Percentiles rank a stretch among this genome's conserved stretches.
phyloP scores from a whole-genome alignment of 805 yeast genomes.

The Candida palmyrensis region DNA sequence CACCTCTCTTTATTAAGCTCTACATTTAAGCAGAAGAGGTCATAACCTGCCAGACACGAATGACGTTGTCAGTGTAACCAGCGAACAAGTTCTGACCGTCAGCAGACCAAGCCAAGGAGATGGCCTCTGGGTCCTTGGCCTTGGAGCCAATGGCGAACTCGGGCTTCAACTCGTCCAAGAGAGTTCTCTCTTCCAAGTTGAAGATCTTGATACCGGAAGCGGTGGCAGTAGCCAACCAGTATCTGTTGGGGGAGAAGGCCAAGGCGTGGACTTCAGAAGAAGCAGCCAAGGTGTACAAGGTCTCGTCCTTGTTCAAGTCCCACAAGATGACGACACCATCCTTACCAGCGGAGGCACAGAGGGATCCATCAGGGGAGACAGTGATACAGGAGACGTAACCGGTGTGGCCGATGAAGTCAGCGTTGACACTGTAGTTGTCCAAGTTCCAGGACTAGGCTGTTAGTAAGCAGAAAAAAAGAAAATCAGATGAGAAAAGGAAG shows the following conservation, averaged over 20 bases:
- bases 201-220: conserved; percentile 95
- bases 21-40: conserved; percentile 55
- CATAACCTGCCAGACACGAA: conserved; percentile 99
- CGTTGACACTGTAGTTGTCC: conserved; percentile 74
- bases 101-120: conserved; percentile 99
- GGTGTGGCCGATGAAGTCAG: conserved; percentile 99
- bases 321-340: conserved; percentile 98
- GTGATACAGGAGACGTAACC: conserved; percentile 97
- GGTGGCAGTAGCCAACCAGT: conserved; percentile 99
- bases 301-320: conserved; percentile 84
- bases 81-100: conserved; percentile 99
- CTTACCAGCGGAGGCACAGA: conserved; percentile 99
- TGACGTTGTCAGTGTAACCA: conserved; percentile 99
- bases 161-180: conserved; percentile 97
- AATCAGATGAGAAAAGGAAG: conserved; percentile 3
- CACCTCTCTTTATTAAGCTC: not conserved
- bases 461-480: conserved; percentile 30
- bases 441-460: conserved; percentile 88
- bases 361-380: conserved; percentile 99
- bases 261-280: conserved; percentile 97
- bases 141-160: conserved; percentile 84
- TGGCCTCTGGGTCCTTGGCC: conserved; percentile 96
- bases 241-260: conserved; percentile 99
- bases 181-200: conserved; percentile 91
- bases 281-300: conserved; percentile 90